Percentiles rank a stretch among this genome's conserved stretches.
Evolutionary conservation across 352 stramenopile genomes (phyloP).

Genomic region (Phytophthora hibernalis): DNA sequence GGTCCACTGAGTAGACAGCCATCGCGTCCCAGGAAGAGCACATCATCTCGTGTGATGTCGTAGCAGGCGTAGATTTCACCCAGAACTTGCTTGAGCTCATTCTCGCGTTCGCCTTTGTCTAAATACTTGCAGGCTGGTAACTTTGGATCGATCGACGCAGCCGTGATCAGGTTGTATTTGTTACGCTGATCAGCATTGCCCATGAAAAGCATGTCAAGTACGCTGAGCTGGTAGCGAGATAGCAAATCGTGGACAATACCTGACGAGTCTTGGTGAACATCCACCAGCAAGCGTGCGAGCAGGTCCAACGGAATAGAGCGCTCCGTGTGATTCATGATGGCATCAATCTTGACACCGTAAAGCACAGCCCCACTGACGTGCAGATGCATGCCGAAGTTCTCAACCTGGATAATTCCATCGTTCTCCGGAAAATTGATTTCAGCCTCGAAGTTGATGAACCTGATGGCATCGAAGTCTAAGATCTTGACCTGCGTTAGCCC

Average conservation of each 20-base stretch:
- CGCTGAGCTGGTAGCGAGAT: constrained; percentile 95
- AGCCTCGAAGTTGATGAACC: constrained; percentile 98
- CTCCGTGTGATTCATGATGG: constrained; percentile 97
- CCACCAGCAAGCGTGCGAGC: constrained; percentile 95
- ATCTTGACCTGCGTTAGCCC: constrained; percentile 97
- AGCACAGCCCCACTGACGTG: constrained; percentile 77
- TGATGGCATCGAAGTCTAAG: constrained; percentile 96
- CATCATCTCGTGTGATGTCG: constrained; percentile 96
- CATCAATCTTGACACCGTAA: constrained; percentile 93
- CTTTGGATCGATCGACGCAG: constrained; percentile 96
- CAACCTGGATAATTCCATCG: constrained; percentile 94
- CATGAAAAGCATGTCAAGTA: constrained; percentile 97
- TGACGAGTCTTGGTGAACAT: constrained; percentile 97
- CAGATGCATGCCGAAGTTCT: constrained; percentile 95
- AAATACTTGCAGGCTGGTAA: constrained; percentile 97
- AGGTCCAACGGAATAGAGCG: constrained; percentile 96
- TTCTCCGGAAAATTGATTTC: constrained; percentile 97
- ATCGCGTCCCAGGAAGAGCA: constrained; percentile 95
- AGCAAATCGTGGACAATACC: constrained; percentile 96
- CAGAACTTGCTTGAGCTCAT: constrained; percentile 96
- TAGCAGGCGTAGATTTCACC: constrained; percentile 96
- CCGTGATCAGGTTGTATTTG: constrained; percentile 98
- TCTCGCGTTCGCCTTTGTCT: constrained; percentile 97
- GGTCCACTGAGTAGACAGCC: constrained; percentile 95
- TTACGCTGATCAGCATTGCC: constrained; percentile 93